phyloP scores from a whole-genome alignment of 352 stramenopile genomes.

The Phytopythium montanum region DNA sequence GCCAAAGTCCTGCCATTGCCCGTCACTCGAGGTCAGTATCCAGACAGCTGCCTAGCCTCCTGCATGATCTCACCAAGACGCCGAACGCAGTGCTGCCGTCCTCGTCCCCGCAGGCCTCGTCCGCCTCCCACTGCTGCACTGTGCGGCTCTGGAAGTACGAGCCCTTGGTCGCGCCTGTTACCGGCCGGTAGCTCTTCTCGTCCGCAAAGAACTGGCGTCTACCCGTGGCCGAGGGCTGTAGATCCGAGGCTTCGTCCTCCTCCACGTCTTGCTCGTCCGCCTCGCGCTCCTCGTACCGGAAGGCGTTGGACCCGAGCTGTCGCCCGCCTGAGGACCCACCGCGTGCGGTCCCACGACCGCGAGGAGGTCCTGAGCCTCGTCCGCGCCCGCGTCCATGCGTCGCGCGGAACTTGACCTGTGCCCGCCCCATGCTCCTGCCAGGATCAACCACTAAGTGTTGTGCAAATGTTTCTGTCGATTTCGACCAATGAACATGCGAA shows the following conservation, averaged over 20 bases:
- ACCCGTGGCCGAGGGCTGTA: constrained; percentile 8
- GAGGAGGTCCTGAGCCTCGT: constrained; percentile 11
- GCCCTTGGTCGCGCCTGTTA: constrained; percentile 13
- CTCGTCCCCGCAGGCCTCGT: constrained; percentile 13
- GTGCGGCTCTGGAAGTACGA: constrained; percentile 60
- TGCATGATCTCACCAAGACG: constrained; percentile 30
- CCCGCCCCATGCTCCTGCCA: constrained; percentile 56
- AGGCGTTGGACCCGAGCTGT: constrained; percentile 65
- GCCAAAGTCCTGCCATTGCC: constrained; percentile 46
- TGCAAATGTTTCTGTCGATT: neutral
- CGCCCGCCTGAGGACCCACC: constrained; percentile 15
- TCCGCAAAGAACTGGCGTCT: constrained; percentile 60
- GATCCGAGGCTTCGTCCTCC: neutral
- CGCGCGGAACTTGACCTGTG: constrained; percentile 63
- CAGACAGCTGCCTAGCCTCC: constrained; percentile 3
- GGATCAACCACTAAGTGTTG: neutral
- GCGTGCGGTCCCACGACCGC: constrained; percentile 7
- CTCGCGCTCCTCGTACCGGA: constrained; percentile 48
- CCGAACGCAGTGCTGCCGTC: constrained; percentile 21
- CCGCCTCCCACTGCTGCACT: constrained; percentile 68
- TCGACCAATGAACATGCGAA: neutral
- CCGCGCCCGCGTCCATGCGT: constrained; percentile 48
- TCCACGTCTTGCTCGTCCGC: constrained; percentile 16
- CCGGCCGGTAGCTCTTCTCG: constrained; percentile 49
- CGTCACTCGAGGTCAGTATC: neutral